Evolutionary conservation across 2,329 filamentous ascomycete species (phyloP).

Genomic region (Penicillium sp.): DNA sequence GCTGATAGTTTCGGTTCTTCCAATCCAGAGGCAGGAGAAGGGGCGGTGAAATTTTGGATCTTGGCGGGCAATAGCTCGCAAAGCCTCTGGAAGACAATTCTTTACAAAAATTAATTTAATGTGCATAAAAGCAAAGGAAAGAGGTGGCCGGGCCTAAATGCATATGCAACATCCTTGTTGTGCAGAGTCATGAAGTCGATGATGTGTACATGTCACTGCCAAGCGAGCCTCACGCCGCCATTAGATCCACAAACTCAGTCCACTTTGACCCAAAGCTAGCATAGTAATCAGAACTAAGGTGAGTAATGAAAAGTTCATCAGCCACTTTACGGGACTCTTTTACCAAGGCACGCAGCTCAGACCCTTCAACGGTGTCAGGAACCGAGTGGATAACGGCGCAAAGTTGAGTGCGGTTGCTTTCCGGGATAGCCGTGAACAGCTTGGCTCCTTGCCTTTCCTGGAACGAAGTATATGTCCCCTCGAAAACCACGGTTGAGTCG

Average conservation of each 20-base stretch:
- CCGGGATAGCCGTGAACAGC: conserved; percentile 38
- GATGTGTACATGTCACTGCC: background rate
- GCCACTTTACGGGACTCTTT: conserved; percentile 41
- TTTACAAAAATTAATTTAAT: background rate
- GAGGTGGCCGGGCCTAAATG: background rate
- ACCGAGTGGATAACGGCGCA: conserved; percentile 47
- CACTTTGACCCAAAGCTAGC: conserved; percentile 45
- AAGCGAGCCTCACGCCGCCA: conserved; percentile 28
- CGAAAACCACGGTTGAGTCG: conserved; percentile 53
- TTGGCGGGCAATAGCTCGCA: background rate
- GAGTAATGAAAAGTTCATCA: conserved; percentile 48
- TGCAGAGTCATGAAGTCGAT: conserved; percentile 1
- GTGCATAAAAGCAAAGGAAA: background rate
- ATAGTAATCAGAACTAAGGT: conserved; percentile 46
- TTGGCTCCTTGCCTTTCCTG: conserved; percentile 38
- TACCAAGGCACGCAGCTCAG: conserved; percentile 38
- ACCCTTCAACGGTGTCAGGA: conserved; percentile 36
- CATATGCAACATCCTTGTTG: background rate
- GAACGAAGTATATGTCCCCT: conserved; percentile 48
- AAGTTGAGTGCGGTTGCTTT: conserved; percentile 37
- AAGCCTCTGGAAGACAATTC: background rate
- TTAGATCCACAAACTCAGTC: conserved; percentile 43
- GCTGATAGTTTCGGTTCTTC: background rate
- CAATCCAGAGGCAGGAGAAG: background rate
- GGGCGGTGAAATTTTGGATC: conserved; percentile 9